phyloP scores from a whole-genome alignment of 2,329 filamentous ascomycete species.

The Polytolypa hystricis region DNA sequence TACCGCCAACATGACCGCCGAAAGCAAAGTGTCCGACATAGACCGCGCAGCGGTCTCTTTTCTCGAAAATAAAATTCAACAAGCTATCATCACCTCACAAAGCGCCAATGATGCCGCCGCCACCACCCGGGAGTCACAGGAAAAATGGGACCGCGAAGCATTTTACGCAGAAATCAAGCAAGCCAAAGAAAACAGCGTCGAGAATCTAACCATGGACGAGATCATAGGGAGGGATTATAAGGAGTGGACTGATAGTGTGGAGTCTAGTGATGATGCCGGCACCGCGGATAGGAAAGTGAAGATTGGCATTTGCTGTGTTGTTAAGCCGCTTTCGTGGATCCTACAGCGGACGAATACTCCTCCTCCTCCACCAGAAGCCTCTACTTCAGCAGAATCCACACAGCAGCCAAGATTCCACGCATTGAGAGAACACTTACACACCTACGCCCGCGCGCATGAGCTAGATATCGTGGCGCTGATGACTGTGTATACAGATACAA shows the following conservation, averaged over 20 bases:
- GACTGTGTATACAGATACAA: constrained; percentile 43
- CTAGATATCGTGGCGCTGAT: constrained; percentile 49
- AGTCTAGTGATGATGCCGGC: constrained; percentile 8
- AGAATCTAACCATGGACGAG: constrained; percentile 42
- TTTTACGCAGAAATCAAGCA: constrained; percentile 43
- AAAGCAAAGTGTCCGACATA: constrained; percentile 36
- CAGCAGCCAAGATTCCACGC: background rate
- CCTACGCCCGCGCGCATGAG: constrained; percentile 35
- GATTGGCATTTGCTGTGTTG: constrained; percentile 49
- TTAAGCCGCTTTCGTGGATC: constrained; percentile 46
- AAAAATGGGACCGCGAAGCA: constrained; percentile 37
- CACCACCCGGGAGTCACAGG: no score
- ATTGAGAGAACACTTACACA: constrained; percentile 21
- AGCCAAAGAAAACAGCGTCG: constrained; percentile 46
- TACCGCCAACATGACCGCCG: constrained; percentile 33
- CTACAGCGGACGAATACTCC: constrained; percentile 16
- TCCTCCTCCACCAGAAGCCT: no score
- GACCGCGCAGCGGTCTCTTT: constrained; percentile 39
- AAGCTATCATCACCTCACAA: constrained; percentile 4
- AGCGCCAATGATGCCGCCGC: background rate
- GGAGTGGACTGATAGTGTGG: constrained; percentile 41
- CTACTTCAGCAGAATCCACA: background rate
- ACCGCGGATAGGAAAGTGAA: constrained; percentile 23
- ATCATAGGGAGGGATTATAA: constrained; percentile 55
- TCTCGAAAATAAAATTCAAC: constrained; percentile 41